Evolutionary conservation across 2,329 filamentous ascomycete genomes (phyloP).

Genomic region (Coniochaeta hoffmannii): DNA sequence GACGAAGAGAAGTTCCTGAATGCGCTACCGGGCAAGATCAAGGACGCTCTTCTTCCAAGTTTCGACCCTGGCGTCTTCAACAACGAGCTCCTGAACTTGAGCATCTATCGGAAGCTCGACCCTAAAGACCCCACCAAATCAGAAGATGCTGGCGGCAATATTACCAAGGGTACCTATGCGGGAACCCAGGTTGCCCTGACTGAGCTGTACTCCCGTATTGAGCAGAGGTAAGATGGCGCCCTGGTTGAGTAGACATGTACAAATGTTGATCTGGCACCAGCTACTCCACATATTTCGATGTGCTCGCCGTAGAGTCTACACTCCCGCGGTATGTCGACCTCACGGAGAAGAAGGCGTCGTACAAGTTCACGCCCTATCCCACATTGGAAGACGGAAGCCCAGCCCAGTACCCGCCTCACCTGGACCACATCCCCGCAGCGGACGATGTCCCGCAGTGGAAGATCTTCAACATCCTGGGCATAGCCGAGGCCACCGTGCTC

Average conservation of each 20-base stretch:
- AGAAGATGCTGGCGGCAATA: slow-evolving; percentile 19
- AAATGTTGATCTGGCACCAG: slow-evolving; percentile 10
- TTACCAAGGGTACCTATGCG: slow-evolving; percentile 22
- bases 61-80: slow-evolving; percentile 27
- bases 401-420: slow-evolving; percentile 22
- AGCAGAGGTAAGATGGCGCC: slow-evolving; percentile 20
- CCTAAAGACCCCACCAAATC: slow-evolving; percentile 14
- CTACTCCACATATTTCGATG: slow-evolving; percentile 25
- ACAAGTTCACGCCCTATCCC: slow-evolving; percentile 20
- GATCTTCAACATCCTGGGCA: slow-evolving; percentile 24
- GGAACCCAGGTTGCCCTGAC: slow-evolving; percentile 26
- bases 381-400: slow-evolving; percentile 18
- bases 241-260: no score
- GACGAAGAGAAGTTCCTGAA: slow-evolving; percentile 15
- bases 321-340: slow-evolving; percentile 22
- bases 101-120: slow-evolving; percentile 19
- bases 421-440: slow-evolving; percentile 19
- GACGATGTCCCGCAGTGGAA: slow-evolving; percentile 16
- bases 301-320: slow-evolving; percentile 24
- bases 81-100: slow-evolving; percentile 21
- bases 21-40: slow-evolving; percentile 10
- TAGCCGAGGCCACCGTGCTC: slow-evolving; percentile 21
- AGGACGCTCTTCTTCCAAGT: slow-evolving; percentile 20
- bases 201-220: slow-evolving; percentile 25
- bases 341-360: slow-evolving; percentile 21